These are phyloP conservation scores for Apiospora phragmitis DNA, from an alignment of 2,329 filamentous ascomycete genomes.

Conservation along the genomic window DNA sequence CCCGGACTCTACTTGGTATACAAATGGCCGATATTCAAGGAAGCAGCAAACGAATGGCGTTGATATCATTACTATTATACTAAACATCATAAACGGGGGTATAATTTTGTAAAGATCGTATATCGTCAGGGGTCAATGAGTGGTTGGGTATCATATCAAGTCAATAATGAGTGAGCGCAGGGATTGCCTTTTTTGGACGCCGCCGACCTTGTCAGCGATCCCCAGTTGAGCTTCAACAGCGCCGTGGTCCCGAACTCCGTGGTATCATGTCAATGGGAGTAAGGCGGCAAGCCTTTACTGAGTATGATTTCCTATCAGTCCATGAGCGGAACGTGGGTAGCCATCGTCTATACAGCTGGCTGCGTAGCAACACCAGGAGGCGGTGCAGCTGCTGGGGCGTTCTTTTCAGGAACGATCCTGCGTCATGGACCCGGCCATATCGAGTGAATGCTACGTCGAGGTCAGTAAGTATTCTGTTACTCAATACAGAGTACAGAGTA, in stretches of 20 bases:
- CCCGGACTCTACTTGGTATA: neutral
- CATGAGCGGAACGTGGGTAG: neutral
- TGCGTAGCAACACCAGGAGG: conserved; percentile 14
- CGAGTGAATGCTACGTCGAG: conserved; percentile 46
- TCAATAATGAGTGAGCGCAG: neutral
- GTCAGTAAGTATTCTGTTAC: neutral
- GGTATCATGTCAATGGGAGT: neutral
- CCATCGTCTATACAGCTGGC: conserved; percentile 19
- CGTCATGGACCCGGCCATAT: conserved; percentile 49
- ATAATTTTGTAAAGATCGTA: neutral
- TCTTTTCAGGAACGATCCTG: conserved; percentile 49
- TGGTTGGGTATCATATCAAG: neutral
- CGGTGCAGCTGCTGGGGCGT: conserved; percentile 18
- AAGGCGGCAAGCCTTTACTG: neutral
- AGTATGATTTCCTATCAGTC: too few relatives aligned
- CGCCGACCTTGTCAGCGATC: neutral
- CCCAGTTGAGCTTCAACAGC: neutral
- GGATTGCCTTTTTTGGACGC: neutral
- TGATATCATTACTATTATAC: neutral
- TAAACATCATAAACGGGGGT: neutral
- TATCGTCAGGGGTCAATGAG: neutral
- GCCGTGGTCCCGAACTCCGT: neutral
- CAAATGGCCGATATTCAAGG: neutral
- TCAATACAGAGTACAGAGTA: neutral
- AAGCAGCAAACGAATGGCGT: neutral